Evolutionary conservation across 768 basidiomycete species (phyloP).

Genomic region (Xerocomus brunneocitrinus): DNA sequence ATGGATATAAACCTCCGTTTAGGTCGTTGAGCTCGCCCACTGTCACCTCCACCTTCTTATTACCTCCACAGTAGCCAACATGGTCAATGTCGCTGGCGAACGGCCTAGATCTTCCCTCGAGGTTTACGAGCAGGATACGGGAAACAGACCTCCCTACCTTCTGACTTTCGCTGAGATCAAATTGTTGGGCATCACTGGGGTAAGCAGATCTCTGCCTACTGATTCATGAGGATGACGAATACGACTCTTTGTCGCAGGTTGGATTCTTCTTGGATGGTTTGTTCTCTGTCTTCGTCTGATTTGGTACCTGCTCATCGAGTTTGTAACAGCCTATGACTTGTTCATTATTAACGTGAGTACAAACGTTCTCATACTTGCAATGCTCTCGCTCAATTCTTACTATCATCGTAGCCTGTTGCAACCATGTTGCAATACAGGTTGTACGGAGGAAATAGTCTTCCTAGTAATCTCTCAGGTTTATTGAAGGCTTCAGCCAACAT

Average conservation of each 20-base stretch:
- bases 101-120: constrained; percentile 17
- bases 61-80: not conserved
- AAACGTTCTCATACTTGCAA: not conserved
- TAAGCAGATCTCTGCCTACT: constrained; percentile 26
- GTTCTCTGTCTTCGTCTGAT: constrained; percentile 11
- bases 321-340: constrained; percentile 57
- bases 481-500: constrained; percentile 69
- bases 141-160: constrained; percentile 34
- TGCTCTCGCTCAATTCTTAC: not conserved
- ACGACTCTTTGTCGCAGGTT: constrained; percentile 35
- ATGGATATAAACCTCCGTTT: not conserved
- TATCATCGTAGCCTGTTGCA: constrained; percentile 47
- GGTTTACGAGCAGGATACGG: constrained; percentile 25
- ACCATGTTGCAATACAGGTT: constrained; percentile 66
- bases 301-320: constrained; percentile 3
- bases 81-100: constrained; percentile 7
- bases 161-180: constrained; percentile 50
- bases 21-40: not conserved
- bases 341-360: constrained; percentile 62
- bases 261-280: constrained; percentile 70
- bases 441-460: constrained; percentile 49
- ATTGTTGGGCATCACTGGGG: constrained; percentile 57
- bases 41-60: not conserved
- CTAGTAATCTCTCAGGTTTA: constrained; percentile 53
- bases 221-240: not conserved